phyloP scores from a whole-genome alignment of 169 alveolate genomes.

The Eimeria praecox region DNA sequence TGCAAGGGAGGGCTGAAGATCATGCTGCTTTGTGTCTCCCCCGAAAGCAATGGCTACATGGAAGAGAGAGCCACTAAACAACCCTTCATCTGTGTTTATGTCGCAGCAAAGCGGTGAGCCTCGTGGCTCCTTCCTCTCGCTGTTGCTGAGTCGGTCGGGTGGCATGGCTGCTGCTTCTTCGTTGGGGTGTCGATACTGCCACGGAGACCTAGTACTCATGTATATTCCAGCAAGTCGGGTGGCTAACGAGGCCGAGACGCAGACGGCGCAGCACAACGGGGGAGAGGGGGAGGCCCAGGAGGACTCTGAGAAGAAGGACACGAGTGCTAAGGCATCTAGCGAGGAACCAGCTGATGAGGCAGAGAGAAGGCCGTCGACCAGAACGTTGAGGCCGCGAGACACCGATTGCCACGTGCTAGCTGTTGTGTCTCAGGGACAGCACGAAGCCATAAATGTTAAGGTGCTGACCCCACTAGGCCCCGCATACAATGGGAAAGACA shows the following conservation, averaged over 20 bases:
- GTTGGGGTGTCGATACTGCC: constrained; percentile 16
- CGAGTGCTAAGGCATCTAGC: neutral
- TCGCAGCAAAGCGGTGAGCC: constrained; percentile 77
- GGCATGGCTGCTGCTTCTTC: constrained; percentile 43
- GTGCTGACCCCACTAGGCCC: constrained; percentile 74
- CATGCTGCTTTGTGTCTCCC: neutral
- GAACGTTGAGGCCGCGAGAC: neutral
- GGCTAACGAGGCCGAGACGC: neutral
- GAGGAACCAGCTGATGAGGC: constrained; percentile 6
- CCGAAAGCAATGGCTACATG: neutral
- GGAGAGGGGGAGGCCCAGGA: neutral
- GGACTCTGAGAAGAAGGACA: constrained; percentile 5
- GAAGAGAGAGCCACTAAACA: too few species aligned
- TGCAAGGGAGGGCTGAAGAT: neutral
- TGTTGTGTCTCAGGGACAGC: constrained; percentile 73
- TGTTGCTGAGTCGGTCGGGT: constrained; percentile 43
- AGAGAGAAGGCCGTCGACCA: neutral
- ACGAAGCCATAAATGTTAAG: constrained; percentile 67
- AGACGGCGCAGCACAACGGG: neutral
- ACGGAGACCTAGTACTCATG: constrained; percentile 75
- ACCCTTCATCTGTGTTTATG: neutral
- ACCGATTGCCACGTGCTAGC: constrained; percentile 74
- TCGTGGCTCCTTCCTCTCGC: constrained; percentile 43
- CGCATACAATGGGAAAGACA: constrained; percentile 2
- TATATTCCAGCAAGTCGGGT: constrained; percentile 20